Conservation (phyloP, 441 rosid species). For the Erodium moschatum region DNA sequence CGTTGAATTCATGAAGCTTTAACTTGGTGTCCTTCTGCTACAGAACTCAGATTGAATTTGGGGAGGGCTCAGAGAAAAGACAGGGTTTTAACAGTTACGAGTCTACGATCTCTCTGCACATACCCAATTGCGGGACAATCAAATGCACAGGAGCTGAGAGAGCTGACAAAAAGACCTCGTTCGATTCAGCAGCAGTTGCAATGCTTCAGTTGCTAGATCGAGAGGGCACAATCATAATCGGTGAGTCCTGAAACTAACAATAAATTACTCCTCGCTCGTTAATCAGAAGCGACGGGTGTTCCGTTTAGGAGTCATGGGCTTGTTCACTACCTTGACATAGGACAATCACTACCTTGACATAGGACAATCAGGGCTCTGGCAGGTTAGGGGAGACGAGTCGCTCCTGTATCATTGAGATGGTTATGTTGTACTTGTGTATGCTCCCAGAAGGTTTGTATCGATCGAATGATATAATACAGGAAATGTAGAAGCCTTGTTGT, state of each 20-base stretch:
- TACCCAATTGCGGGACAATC: conserved; percentile 41
- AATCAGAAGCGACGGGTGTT: background rate
- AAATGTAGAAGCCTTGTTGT: too few species aligned
- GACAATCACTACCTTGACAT: background rate
- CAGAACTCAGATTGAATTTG: conserved; percentile 47
- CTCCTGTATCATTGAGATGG: too few species aligned
- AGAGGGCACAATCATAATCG: conserved; percentile 40
- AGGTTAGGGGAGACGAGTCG: too few species aligned
- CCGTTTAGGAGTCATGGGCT: background rate
- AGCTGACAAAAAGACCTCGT: conserved; percentile 80
- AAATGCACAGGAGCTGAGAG: conserved; percentile 50
- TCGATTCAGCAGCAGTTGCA: conserved; percentile 62
- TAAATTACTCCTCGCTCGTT: background rate
- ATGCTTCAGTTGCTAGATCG: conserved; percentile 53
- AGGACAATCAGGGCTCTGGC: background rate
- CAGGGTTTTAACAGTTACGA: conserved; percentile 43
- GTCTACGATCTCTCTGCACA: conserved; percentile 41
- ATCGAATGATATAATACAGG: too few species aligned
- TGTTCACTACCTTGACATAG: background rate
- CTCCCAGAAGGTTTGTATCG: too few species aligned
- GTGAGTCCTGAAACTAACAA: background rate
- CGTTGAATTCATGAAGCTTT: background rate
- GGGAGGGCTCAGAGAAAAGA: conserved; percentile 35
- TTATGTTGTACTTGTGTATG: too few species aligned
- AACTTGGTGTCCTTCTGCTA: background rate